Evolutionary conservation across 805 yeast species (phyloP).

Genomic region (Ogataea degrootiae): DNA sequence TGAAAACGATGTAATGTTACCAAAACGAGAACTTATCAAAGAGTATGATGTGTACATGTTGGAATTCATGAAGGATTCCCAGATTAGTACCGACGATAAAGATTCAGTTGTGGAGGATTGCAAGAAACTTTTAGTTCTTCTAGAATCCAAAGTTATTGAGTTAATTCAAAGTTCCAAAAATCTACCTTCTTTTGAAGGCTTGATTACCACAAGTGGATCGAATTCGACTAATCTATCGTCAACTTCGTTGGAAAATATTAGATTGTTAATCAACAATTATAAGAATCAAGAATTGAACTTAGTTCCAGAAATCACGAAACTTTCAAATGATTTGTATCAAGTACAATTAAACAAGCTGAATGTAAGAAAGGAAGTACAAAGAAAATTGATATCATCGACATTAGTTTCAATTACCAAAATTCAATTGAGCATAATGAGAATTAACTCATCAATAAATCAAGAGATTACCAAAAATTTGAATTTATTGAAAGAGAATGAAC

Average conservation of each 20-base stretch:
- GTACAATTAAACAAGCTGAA: constrained; percentile 35
- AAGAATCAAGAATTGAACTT: constrained; percentile 15
- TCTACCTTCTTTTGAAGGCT: constrained; percentile 27
- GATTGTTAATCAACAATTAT: constrained; percentile 16
- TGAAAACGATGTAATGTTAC: constrained; percentile 32
- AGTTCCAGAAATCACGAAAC: constrained; percentile 30
- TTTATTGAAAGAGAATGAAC: constrained; percentile 28
- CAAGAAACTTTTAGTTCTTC: constrained; percentile 14
- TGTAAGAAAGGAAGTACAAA: constrained; percentile 27
- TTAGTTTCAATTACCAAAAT: constrained; percentile 33
- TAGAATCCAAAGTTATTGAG: constrained; percentile 21
- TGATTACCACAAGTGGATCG: constrained; percentile 26
- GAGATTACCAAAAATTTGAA: constrained; percentile 30
- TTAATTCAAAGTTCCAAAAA: constrained; percentile 18
- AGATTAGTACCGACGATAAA: constrained; percentile 4
- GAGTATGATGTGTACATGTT: constrained; percentile 38
- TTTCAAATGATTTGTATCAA: constrained; percentile 33
- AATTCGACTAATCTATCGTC: constrained; percentile 24
- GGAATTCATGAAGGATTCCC: constrained; percentile 26
- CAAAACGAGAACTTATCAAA: constrained; percentile 34
- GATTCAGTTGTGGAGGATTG: constrained; percentile 15
- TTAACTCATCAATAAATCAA: constrained; percentile 26
- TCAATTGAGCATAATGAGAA: constrained; percentile 34
- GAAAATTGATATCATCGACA: constrained; percentile 29
- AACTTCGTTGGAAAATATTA: constrained; percentile 21